These are phyloP conservation scores for Dioscorea alata DNA, from an alignment of 106 monocot species.

Conservation along the genomic window DNA sequence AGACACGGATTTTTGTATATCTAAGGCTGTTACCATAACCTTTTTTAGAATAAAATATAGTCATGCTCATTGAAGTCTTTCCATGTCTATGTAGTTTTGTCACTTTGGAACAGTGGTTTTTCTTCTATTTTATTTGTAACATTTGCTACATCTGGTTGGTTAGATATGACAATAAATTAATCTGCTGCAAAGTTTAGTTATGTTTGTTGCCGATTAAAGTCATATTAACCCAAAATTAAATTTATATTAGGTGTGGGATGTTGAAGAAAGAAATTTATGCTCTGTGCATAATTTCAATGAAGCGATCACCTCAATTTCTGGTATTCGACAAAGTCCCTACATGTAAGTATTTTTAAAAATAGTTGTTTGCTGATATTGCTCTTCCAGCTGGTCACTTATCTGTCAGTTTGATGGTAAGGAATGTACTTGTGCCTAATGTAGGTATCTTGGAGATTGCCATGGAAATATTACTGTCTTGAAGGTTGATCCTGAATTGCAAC, in stretches of 20 bases:
- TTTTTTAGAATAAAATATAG: too few relatives aligned
- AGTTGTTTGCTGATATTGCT: not conserved
- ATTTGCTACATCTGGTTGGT: too few relatives aligned
- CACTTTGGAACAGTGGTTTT: too few relatives aligned
- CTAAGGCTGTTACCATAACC: too few relatives aligned
- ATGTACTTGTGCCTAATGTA: slow-evolving; percentile 7
- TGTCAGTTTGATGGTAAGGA: not conserved
- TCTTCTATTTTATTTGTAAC: too few relatives aligned
- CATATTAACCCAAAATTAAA: not conserved
- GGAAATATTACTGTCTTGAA: slow-evolving; percentile 56
- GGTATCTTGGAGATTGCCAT: slow-evolving; percentile 53
- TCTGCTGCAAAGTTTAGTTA: too few relatives aligned
- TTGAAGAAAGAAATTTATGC: slow-evolving; percentile 35
- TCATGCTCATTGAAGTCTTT: too few relatives aligned
- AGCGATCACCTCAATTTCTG: slow-evolving; percentile 56
- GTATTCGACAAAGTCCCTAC: slow-evolving; percentile 38
- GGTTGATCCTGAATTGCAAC: slow-evolving; percentile 25
- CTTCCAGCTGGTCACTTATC: not conserved
- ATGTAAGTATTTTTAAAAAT: slow-evolving; percentile 32
- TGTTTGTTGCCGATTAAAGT: not conserved
- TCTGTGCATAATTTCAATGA: slow-evolving; percentile 31
- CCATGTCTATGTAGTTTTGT: too few relatives aligned
- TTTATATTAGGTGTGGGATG: slow-evolving; percentile 58
- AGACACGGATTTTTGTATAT: too few relatives aligned
- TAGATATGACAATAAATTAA: too few relatives aligned